phyloP scores from a whole-genome alignment of 164 flowering plant species.

The Vitis rupestris region DNA sequence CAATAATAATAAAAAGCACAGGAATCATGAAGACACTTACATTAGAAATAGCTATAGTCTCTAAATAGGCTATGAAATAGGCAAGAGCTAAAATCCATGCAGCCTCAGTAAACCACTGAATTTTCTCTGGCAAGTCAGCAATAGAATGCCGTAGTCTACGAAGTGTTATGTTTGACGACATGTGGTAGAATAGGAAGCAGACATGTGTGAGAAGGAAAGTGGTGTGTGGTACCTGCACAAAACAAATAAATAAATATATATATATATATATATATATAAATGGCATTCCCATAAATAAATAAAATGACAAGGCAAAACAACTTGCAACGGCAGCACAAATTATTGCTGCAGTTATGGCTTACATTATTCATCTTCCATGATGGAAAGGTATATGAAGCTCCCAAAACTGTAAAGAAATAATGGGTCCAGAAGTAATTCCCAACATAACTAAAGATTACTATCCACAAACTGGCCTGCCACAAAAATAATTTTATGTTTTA shows the following conservation, averaged over 20 bases:
- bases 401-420: conserved; percentile 96
- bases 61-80: conserved; percentile 88
- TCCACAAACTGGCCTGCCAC: conserved; percentile 94
- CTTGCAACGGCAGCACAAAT: not conserved
- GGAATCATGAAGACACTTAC: conserved; percentile 39
- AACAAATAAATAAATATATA: conserved; percentile 1
- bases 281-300: conserved; percentile 4
- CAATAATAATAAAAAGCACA: not conserved
- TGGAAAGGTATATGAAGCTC: conserved; percentile 97
- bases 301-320: not conserved
- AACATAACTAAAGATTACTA: conserved; percentile 86
- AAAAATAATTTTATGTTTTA: conserved; percentile 6
- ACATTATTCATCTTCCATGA: conserved; percentile 99
- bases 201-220: conserved; percentile 94
- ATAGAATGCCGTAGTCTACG: conserved; percentile 73
- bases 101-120: conserved; percentile 65
- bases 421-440: conserved; percentile 99
- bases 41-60: conserved; percentile 87
- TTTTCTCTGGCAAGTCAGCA: conserved; percentile 60
- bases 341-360: conserved; percentile 24
- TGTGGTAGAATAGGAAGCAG: conserved; percentile 95
- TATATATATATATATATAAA: not conserved
- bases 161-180: conserved; percentile 80
- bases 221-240: conserved; percentile 89
- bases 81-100: conserved; percentile 84